Conservation (phyloP, 192 early-diverging fungal species). For the Entomortierella parvispora region DNA sequence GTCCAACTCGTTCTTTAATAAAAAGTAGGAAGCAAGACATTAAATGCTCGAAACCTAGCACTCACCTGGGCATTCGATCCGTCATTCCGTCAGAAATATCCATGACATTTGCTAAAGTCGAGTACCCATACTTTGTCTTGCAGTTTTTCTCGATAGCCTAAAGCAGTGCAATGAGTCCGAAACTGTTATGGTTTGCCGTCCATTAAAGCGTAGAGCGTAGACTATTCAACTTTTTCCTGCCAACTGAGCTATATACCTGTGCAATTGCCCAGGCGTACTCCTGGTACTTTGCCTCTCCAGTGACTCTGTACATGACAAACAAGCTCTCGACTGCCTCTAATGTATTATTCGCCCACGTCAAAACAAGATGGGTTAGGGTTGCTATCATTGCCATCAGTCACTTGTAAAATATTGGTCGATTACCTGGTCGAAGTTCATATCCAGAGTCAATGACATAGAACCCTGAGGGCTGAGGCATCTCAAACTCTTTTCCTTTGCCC, state of each 20-base stretch:
- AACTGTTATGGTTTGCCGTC: conserved; percentile 3
- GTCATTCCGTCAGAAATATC: conserved; percentile 24
- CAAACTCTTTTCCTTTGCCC: conserved; percentile 22
- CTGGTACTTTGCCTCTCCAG: conserved; percentile 38
- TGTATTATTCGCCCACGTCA: neutral
- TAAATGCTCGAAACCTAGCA: neutral
- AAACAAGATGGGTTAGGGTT: neutral
- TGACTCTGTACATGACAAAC: conserved; percentile 33
- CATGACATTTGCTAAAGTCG: conserved; percentile 38
- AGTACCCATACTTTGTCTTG: conserved; percentile 49
- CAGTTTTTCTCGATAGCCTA: conserved; percentile 35
- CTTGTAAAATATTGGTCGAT: neutral
- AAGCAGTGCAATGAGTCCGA: too few relatives aligned
- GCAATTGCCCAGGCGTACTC: conserved; percentile 38
- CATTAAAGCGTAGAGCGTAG: neutral
- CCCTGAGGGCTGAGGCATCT: conserved; percentile 21
- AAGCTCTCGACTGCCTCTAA: conserved; percentile 30
- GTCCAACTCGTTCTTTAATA: too few relatives aligned
- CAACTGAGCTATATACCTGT: conserved; percentile 7
- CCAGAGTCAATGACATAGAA: conserved; percentile 31
- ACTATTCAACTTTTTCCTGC: neutral
- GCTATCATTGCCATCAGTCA: neutral
- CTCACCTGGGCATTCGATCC: conserved; percentile 34
- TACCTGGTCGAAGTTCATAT: conserved; percentile 62
- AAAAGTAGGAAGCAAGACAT: neutral